Evolutionary conservation across 108 stramenopile genomes (phyloP).

Genomic region (Cyclotella sp.): DNA sequence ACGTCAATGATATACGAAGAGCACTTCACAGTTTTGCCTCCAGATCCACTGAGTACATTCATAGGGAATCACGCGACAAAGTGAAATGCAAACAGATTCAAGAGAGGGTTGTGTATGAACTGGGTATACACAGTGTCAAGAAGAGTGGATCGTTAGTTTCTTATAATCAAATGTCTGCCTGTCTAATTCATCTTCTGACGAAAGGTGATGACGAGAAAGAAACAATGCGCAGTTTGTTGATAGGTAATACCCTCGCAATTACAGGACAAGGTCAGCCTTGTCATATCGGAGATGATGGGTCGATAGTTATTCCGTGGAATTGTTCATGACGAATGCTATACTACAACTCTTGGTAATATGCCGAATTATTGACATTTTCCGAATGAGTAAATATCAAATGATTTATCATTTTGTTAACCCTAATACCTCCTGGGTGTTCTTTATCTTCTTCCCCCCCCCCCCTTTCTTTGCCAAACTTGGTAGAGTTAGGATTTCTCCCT

Average conservation of each 20-base stretch:
- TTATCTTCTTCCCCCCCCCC: conserved; percentile 96
- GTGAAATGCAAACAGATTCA: conserved; percentile 33
- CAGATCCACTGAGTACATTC: conserved; percentile 35
- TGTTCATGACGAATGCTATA: neutral
- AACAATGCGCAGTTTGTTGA: conserved; percentile 43
- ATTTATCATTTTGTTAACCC: neutral
- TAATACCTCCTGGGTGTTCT: conserved; percentile 74
- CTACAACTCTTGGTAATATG: neutral
- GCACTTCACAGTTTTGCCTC: conserved; percentile 32
- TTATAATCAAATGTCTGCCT: conserved; percentile 51
- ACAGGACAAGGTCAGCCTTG: conserved; percentile 68
- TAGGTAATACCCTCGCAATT: conserved; percentile 67
- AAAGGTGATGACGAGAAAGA: conserved; percentile 45
- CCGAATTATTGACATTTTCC: neutral
- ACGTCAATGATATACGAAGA: conserved; percentile 21
- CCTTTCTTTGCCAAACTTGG: conserved; percentile 90
- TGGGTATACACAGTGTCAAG: conserved; percentile 57
- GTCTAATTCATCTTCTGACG: conserved; percentile 53
- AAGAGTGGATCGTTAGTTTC: conserved; percentile 33
- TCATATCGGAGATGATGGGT: conserved; percentile 82
- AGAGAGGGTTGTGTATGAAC: conserved; percentile 57
- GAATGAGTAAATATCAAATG: no score
- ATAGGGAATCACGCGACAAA: conserved; percentile 23
- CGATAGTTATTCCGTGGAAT: conserved; percentile 73
- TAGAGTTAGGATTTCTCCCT: conserved; percentile 88